phyloP scores from a whole-genome alignment of 2,329 filamentous ascomycete genomes.

The Periglandula ipomoeae region DNA sequence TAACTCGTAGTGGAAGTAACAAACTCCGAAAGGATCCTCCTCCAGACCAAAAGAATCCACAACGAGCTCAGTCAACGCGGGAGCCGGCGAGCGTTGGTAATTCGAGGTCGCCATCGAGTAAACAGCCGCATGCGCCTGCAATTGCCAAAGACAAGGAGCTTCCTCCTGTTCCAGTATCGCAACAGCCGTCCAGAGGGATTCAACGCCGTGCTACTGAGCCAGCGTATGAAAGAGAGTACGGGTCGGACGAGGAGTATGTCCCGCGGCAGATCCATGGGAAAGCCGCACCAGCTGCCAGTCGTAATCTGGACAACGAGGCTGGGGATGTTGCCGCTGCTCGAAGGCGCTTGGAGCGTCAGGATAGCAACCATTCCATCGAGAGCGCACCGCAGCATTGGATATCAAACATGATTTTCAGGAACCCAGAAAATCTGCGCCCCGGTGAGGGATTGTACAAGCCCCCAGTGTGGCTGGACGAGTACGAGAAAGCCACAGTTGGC shows the following conservation, averaged over 20 bases:
- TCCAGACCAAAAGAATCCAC: conserved; percentile 37
- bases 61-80: conserved; percentile 22
- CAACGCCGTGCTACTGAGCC: conserved; percentile 23
- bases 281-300: neutral
- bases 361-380: conserved; percentile 21
- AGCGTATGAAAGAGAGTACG: conserved; percentile 16
- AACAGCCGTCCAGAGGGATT: conserved; percentile 11
- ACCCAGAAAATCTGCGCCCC: conserved; percentile 32
- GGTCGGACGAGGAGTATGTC: conserved; percentile 19
- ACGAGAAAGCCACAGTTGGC: conserved; percentile 59
- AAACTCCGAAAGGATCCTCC: conserved; percentile 51
- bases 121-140: conserved; percentile 8
- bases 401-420: conserved; percentile 33
- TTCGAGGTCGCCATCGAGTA: conserved; percentile 1
- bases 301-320: neutral
- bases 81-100: conserved; percentile 25
- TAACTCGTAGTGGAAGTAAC: conserved; percentile 44
- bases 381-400: conserved; percentile 27
- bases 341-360: conserved; percentile 19
- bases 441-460: conserved; percentile 49
- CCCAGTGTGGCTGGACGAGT: conserved; percentile 58
- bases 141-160: conserved; percentile 22
- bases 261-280: conserved; percentile 15
- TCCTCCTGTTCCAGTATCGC: conserved; percentile 18
- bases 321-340: conserved; percentile 12